Evolutionary conservation across 148 eudicot species (phyloP), one percentile per base, ranked within the genome.

Genomic region (Persicaria tinctoria): DNA sequence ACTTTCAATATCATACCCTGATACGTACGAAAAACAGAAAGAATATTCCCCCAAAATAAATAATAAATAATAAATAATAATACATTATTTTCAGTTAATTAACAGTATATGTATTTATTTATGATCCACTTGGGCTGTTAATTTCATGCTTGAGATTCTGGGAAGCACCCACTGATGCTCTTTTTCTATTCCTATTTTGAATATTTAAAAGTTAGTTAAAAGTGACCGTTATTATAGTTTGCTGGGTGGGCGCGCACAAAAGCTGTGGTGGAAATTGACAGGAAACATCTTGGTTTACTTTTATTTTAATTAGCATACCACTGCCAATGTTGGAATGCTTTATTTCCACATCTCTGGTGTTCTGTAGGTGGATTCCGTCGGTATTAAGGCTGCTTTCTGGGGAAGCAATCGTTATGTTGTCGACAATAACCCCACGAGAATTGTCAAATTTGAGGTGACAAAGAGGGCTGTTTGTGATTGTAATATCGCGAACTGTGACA

Each of bases 321-420:
- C 81, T 79, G 27, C 82, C 93, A 41, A 93, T 90, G 60, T 69
- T 83, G 74, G 96, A 87, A 78, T 88, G 88, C 57, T 80, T 76
- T 62, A 90, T 90, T 84, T 85, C 87, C 1, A 93, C 96, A 73
- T 93, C 89, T 75, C 80, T 83, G 50, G 87, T 82, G 81, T 90
- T 90, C 54, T 93, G 97, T 32, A 90, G 89, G 78, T 93, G 97
- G 80, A 93, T 90, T 12, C 97, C 97, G 6, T 93, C 96, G 2
- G 97, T 93, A 80, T 90, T 93, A 20, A 89, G 91, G 78, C 97
- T 92, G 73, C 38, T 83, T 82, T 80, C 91, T 2, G 97, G 97
- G 41, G 97, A 86, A 18, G 86, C 79, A 55, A 93, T 87, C 6
- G 89, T 87, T 12, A 93, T 76, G 74, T 93, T 90, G 20, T 85